Conservation (phyloP, 2,329 filamentous ascomycete genomes). For the Massarina eburnea region DNA sequence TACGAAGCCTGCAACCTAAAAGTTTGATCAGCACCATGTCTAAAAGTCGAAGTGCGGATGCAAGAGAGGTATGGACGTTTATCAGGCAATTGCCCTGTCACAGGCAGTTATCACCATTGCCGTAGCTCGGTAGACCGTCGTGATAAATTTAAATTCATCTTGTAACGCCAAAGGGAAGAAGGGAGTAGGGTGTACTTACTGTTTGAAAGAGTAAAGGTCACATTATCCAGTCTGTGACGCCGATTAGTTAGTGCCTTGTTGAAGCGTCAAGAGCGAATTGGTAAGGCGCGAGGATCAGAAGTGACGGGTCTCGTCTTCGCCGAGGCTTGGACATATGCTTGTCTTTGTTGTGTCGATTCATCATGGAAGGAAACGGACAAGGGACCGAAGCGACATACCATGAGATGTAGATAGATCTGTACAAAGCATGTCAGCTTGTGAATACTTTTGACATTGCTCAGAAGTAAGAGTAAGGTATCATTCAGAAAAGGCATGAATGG, state of each 20-base stretch:
- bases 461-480: conserved; percentile 1
- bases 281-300: conserved; percentile 28
- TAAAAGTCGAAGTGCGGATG: neutral
- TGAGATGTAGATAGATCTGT: neutral
- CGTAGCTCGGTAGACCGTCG: conserved; percentile 85
- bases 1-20: neutral
- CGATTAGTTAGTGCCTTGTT: conserved; percentile 25
- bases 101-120: conserved; percentile 78
- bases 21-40: neutral
- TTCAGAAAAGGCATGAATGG: conserved; percentile 68
- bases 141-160: conserved; percentile 59
- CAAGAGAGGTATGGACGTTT: neutral
- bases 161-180: conserved; percentile 16
- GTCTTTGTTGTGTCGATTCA: conserved; percentile 80
- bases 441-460: neutral
- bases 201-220: neutral
- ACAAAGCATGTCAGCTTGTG: neutral
- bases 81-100: conserved; percentile 65
- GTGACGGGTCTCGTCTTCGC: conserved; percentile 51
- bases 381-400: conserved; percentile 5
- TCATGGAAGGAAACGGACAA: conserved; percentile 57
- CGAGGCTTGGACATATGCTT: conserved; percentile 95
- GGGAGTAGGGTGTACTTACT: conserved; percentile 15
- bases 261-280: conserved; percentile 17
- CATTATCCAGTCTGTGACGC: conserved; percentile 10